A percentile compares a stretch with the other conserved stretches of the same genome.
Evolutionary conservation across 768 basidiomycete genomes (phyloP).

Genomic region (Rhodotorula graminis): DNA sequence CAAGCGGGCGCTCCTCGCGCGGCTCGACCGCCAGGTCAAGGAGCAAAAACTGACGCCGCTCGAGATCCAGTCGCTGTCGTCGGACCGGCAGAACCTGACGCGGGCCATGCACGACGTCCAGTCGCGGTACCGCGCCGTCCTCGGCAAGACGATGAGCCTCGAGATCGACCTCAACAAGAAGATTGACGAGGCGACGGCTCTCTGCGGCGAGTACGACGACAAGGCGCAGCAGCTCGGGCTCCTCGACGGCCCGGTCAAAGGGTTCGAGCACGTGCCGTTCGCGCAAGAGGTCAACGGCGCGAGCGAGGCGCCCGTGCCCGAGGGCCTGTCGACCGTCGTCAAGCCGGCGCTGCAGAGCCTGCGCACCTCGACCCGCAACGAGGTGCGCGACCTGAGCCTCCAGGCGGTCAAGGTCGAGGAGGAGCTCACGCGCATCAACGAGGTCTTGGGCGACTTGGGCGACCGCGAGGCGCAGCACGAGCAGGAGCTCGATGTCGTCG

Average conservation of each 20-base stretch:
- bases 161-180: conserved; percentile 71
- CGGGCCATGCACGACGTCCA: conserved; percentile 44
- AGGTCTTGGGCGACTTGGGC: conserved; percentile 27
- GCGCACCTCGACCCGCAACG: conserved; percentile 57
- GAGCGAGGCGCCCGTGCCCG: conserved; percentile 62
- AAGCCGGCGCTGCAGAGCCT: conserved; percentile 57
- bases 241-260: conserved; percentile 66
- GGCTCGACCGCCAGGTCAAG: conserved; percentile 66
- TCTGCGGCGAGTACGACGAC: conserved; percentile 71
- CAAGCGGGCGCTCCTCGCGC: conserved; percentile 58
- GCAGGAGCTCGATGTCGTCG: conserved; percentile 56
- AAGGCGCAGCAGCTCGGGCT: conserved; percentile 69
- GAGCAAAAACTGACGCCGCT: conserved; percentile 84
- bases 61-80: conserved; percentile 85
- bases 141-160: conserved; percentile 66
- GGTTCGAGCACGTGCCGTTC: conserved; percentile 69
- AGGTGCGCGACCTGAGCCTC: conserved; percentile 67
- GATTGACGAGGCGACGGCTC: conserved; percentile 60
- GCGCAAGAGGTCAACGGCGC: conserved; percentile 76
- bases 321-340: conserved; percentile 67
- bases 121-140: conserved; percentile 70
- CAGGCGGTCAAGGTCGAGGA: conserved; percentile 50
- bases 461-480: conserved; percentile 62
- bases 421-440: conserved; percentile 24
- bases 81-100: conserved; percentile 64